A percentile compares a stretch with the other conserved stretches of the same genome.
Conservation (phyloP, 2,329 filamentous ascomycete species). For the Aspergillus viridinutans region DNA sequence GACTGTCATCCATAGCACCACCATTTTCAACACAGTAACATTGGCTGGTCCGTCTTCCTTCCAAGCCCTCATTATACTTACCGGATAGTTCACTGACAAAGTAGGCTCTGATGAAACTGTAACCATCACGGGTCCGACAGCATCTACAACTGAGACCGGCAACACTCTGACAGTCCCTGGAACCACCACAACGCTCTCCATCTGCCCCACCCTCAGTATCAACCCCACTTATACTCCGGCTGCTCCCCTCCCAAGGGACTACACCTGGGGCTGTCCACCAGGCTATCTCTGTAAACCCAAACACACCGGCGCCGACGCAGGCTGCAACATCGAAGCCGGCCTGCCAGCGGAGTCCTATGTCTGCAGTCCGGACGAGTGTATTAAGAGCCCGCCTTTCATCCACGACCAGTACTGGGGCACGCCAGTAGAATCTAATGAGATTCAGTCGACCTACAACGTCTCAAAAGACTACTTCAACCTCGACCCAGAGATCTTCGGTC, state of each 20-base stretch:
- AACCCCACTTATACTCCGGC: constrained; percentile 30
- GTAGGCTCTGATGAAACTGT: not conserved
- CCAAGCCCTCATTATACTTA: not conserved
- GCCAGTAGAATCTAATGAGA: constrained; percentile 15
- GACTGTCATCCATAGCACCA: constrained; percentile 14
- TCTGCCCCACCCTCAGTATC: constrained; percentile 26
- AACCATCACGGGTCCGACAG: not conserved
- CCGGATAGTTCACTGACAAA: not conserved
- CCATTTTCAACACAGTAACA: constrained; percentile 9
- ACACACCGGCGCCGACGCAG: constrained; percentile 19
- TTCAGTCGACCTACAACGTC: constrained; percentile 41
- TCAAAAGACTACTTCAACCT: constrained; percentile 60
- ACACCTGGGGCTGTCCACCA: constrained; percentile 40
- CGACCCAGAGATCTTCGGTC: constrained; percentile 57
- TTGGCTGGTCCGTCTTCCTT: not conserved
- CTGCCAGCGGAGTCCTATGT: constrained; percentile 33
- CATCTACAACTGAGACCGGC: not conserved
- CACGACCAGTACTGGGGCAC: constrained; percentile 23
- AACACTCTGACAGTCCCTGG: constrained; percentile 3
- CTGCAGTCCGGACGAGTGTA: constrained; percentile 38
- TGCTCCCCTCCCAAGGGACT: constrained; percentile 23
- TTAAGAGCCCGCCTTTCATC: constrained; percentile 25
- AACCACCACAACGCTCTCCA: constrained; percentile 15
- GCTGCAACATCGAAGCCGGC: constrained; percentile 37
- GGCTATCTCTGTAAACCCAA: constrained; percentile 37